Percentiles rank a stretch among this genome's conserved stretches.
Conservation (phyloP, 345 rosid species). For the Brassica cretica region DNA sequence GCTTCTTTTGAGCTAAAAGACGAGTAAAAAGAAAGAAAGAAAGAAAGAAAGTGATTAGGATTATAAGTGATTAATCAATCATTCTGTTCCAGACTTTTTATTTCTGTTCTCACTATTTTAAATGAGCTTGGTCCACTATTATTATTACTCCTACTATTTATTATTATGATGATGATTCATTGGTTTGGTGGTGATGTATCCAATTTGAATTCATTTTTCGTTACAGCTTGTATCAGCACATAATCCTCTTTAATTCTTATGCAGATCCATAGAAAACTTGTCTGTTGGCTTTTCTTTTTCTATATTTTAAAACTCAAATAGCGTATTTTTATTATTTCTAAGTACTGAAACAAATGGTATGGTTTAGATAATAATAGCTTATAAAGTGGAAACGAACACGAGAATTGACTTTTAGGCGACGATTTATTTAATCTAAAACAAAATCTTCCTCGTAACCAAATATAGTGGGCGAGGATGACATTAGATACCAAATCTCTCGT, state of each 20-base stretch:
- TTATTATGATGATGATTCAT: neutral
- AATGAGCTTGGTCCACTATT: conserved; percentile 27
- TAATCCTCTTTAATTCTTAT: neutral
- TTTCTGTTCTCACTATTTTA: conserved; percentile 23
- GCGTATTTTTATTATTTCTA: neutral
- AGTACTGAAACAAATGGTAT: neutral
- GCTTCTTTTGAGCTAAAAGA: conserved; percentile 12
- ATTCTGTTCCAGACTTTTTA: conserved; percentile 32
- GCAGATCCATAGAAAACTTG: neutral
- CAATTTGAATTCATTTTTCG: too few species aligned
- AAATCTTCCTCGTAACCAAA: conserved; percentile 17
- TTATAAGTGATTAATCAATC: conserved; percentile 39
- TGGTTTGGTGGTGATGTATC: too few species aligned
- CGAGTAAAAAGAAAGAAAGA: neutral
- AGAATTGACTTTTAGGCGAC: conserved; percentile 18
- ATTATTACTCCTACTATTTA: neutral
- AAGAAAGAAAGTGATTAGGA: conserved; percentile 15
- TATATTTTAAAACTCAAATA: neutral
- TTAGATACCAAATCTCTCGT: neutral
- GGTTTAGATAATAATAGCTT: neutral
- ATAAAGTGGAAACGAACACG: neutral
- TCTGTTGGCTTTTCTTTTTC: neutral
- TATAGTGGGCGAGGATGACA: neutral
- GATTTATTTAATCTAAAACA: neutral
- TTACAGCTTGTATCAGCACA: neutral